phyloP scores from a whole-genome alignment of 352 stramenopile genomes.

The Phytophthora litchii region DNA sequence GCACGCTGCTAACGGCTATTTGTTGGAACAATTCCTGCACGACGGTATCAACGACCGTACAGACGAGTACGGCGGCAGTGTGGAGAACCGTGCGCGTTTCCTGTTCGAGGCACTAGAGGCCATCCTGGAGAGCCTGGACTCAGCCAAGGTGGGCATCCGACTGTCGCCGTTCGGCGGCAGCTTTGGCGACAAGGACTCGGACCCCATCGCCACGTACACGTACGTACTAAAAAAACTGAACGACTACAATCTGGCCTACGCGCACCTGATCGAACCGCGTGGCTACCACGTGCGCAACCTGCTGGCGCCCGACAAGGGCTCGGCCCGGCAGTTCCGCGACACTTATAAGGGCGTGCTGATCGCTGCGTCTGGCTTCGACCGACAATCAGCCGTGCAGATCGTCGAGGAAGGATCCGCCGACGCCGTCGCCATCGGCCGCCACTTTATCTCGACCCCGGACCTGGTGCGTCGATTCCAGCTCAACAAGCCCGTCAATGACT shows the following conservation, averaged over 20 bases:
- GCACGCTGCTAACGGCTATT: conserved; percentile 91
- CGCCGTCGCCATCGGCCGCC: conserved; percentile 66
- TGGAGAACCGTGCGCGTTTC: conserved; percentile 87
- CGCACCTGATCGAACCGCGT: conserved; percentile 65
- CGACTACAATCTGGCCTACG: conserved; percentile 62
- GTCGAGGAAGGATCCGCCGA: conserved; percentile 61
- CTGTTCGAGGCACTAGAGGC: conserved; percentile 76
- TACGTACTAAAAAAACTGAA: conserved; percentile 64
- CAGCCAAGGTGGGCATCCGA: conserved; percentile 48
- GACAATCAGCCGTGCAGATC: conserved; percentile 48
- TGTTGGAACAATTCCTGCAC: conserved; percentile 93
- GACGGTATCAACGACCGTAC: conserved; percentile 82
- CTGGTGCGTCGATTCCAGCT: conserved; percentile 60
- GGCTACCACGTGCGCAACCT: conserved; percentile 47
- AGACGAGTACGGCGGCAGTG: conserved; percentile 85
- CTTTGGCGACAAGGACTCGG: conserved; percentile 55
- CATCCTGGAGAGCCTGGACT: conserved; percentile 45
- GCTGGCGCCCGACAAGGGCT: conserved; percentile 46
- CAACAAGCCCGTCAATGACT: conserved; percentile 48
- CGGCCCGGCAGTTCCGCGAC: conserved; percentile 53
- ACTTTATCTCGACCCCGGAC: conserved; percentile 83
- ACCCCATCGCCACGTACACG: conserved; percentile 53
- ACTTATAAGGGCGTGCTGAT: conserved; percentile 71
- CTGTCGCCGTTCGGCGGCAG: conserved; percentile 53
- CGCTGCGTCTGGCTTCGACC: conserved; percentile 60